Evolutionary conservation across 345 rosid species (phyloP).

Genomic region (Camelina hispida): DNA sequence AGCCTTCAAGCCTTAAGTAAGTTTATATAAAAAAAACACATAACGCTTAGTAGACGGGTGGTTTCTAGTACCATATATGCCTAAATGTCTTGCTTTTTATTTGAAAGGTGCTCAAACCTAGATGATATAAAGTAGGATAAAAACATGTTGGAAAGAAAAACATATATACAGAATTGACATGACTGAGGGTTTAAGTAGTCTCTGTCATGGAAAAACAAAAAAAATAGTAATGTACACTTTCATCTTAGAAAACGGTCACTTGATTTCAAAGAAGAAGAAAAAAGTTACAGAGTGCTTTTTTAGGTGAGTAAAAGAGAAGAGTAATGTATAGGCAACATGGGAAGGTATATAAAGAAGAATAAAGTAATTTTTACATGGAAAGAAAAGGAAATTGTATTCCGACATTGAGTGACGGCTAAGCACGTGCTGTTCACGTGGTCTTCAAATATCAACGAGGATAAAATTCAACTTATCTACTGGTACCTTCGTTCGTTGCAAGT

Average conservation of each 20-base stretch:
- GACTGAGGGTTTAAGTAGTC: constrained; percentile 10
- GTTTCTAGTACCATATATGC: background rate
- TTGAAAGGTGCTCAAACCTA: background rate
- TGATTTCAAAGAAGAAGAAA: background rate
- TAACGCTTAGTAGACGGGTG: background rate
- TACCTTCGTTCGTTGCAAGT: constrained; percentile 2
- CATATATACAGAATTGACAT: constrained; percentile 2
- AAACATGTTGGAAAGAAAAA: background rate
- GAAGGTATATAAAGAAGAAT: constrained; percentile 30
- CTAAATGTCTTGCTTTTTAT: background rate
- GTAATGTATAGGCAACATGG: constrained; percentile 26
- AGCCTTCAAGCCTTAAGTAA: background rate
- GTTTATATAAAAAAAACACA: too few species aligned
- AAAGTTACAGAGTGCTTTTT: constrained; percentile 1
- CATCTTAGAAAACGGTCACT: constrained; percentile 14
- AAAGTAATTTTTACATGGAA: background rate
- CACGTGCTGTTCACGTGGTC: constrained; percentile 41
- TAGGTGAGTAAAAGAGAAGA: constrained; percentile 25
- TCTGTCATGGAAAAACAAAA: background rate
- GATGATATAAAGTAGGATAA: background rate
- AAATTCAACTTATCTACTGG: constrained; percentile 25
- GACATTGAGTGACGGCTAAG: constrained; percentile 42
- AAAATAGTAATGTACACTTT: background rate
- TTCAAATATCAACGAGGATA: background rate
- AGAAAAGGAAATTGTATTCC: constrained; percentile 20